These are phyloP conservation scores for Sarocladium kiliense DNA, from an alignment of 2,329 filamentous ascomycete species.

Conservation along the genomic window DNA sequence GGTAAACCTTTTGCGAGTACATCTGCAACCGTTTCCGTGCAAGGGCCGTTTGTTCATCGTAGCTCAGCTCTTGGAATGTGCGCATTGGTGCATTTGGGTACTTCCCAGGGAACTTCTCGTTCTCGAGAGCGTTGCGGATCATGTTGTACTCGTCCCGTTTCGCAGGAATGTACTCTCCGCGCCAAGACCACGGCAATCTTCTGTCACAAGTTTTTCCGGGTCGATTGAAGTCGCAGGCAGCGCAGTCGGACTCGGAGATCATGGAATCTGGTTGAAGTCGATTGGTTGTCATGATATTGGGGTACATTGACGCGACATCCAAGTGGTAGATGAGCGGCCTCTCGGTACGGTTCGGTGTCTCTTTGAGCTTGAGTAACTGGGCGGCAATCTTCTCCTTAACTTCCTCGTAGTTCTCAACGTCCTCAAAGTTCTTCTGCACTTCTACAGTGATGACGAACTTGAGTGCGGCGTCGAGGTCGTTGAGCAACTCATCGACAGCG, in stretches of 20 bases:
- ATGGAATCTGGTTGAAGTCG: conserved; percentile 97
- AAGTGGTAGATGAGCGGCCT: conserved; percentile 92
- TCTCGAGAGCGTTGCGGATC: conserved; percentile 87
- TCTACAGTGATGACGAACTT: conserved; percentile 83
- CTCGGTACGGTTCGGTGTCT: conserved; percentile 79
- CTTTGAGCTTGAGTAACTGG: conserved; percentile 66
- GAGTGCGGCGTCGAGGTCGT: conserved; percentile 81
- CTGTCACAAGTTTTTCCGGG: conserved; percentile 96
- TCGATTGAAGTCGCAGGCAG: conserved; percentile 95
- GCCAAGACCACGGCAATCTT: conserved; percentile 93
- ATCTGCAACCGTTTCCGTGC: conserved; percentile 84
- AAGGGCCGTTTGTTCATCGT: conserved; percentile 75
- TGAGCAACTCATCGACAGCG: conserved; percentile 83
- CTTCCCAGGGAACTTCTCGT: conserved; percentile 85
- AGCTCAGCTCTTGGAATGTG: conserved; percentile 73
- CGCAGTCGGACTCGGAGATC: conserved; percentile 93
- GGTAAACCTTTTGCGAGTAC: conserved; percentile 98
- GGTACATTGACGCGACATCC: conserved; percentile 99
- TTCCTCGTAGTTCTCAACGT: conserved; percentile 76
- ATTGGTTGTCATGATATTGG: conserved; percentile 99
- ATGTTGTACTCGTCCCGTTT: conserved; percentile 99
- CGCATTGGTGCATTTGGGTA: conserved; percentile 63
- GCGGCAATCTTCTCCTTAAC: conserved; percentile 77
- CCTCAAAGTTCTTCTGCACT: conserved; percentile 75
- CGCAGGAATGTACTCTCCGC: conserved; percentile 92